phyloP scores from a whole-genome alignment of 768 basidiomycete genomes.

The Lactifluus hygrophoroides region DNA sequence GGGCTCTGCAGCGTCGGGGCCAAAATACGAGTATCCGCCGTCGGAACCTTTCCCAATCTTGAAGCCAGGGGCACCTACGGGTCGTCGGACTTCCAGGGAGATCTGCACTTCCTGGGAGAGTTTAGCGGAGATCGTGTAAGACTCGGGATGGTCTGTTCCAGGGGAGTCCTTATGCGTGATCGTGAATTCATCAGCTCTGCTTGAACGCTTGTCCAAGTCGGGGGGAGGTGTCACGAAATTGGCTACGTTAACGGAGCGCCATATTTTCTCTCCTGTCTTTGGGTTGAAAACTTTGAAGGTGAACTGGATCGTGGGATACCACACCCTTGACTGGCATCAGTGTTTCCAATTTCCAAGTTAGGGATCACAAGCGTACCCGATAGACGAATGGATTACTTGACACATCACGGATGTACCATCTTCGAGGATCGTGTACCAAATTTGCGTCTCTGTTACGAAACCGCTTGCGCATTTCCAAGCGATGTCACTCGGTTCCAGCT shows the following conservation, averaged over 20 bases:
- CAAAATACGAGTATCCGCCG: conserved; percentile 88
- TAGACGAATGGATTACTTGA: conserved; percentile 81
- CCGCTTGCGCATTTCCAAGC: conserved; percentile 79
- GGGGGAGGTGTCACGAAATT: conserved; percentile 74
- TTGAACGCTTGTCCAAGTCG: conserved; percentile 75
- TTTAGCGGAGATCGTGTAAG: conserved; percentile 72
- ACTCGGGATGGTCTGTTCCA: conserved; percentile 57
- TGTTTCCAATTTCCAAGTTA: conserved; percentile 8
- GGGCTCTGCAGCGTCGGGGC: conserved; percentile 52
- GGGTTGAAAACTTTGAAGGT: conserved; percentile 84
- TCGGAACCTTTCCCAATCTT: conserved; percentile 84
- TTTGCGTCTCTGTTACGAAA: conserved; percentile 87
- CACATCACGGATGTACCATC: conserved; percentile 75
- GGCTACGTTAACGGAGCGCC: conserved; percentile 82
- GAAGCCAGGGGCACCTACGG: conserved; percentile 70
- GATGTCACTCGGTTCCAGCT: conserved; percentile 63
- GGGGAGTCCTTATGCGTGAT: conserved; percentile 56
- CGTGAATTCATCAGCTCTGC: conserved; percentile 78
- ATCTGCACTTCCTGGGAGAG: conserved; percentile 74
- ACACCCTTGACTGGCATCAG: conserved; percentile 45
- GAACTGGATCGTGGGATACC: conserved; percentile 94
- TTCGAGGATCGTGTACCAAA: conserved; percentile 71
- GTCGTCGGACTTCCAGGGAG: conserved; percentile 62
- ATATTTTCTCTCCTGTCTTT: conserved; percentile 58
- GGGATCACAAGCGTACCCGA: conserved; percentile 55